Evolutionary conservation across 805 yeast genomes (phyloP), one percentile per base, ranked within the genome.

Genomic region (Kregervanrija pseudodelftensis): DNA sequence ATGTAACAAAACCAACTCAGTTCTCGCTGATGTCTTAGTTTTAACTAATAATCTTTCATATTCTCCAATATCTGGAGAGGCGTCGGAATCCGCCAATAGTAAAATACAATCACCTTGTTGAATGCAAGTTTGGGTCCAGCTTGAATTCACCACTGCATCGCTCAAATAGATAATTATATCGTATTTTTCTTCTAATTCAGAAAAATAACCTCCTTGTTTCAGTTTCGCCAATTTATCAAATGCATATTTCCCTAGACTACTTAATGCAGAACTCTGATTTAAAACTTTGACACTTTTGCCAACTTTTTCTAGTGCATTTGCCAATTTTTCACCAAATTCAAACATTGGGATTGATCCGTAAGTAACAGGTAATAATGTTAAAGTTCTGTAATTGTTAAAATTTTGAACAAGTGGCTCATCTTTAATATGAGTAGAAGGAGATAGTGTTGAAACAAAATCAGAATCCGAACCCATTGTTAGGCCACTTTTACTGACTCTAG

Each of bases 81-180:
- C 76, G 8, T 74, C 69, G 0, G 96, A 95, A 66, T 91, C 90
- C 0, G 97, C 97, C 12, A 93, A 63, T 13, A 93, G 67, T 31
- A 93, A 67, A n/a, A 91, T 79, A 67, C 97, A 90, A 63, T 91
- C 98, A 13, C 96, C 98, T 62, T 91, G 97, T 8, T 90, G 80
- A 36, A 91, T 84, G 61, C 98, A 93, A 0, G 96, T 87, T 8
- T 79, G 74, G 0, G 96, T 87, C 99, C 99, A 91, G 14, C 80
- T 74, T 0, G 96, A 85, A 52, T 79, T 80, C 2, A 84, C 79
- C 0, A 85, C 73, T 0, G 96, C 80, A 56, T 93, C 98, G 22
- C 93, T 90, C 11, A 91, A 80, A 57, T 91, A 93, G 2, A 91
- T 78, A 4, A 93, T 84, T n/a, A 88, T 83, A 52, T 91, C 87